Evolutionary conservation across 2,329 filamentous ascomycete genomes (phyloP), one percentile per base, ranked within the genome.

Genomic region (Malbranchea cinnamomea): DNA sequence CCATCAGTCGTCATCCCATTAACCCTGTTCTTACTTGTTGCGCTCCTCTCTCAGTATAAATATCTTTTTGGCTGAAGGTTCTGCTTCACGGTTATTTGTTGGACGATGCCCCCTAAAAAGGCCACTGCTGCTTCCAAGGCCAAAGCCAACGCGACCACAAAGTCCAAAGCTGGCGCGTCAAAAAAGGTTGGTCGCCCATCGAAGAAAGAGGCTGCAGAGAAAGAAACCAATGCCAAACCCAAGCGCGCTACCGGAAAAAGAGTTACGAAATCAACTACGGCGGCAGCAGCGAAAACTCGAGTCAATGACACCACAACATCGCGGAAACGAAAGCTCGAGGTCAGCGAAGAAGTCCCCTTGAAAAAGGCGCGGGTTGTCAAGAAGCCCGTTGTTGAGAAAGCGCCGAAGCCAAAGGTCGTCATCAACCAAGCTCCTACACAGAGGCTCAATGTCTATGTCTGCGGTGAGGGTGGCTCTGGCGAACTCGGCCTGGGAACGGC

Each of bases 401-500:
- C 32, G 11, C 21, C 32, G 9, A 39, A 38, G 28, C 37, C 39
- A 6, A 41, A 41, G 41, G 38, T 37, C 5, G 47, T 66, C 36
- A 71, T 80, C 56, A 84, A 83, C 51, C 50, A 67, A 14, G 61
- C 67, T 10, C 78, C 78, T 5, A 52, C 46, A 10, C 39, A 46
- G 21, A 46, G 45, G 16, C 65, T 89, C 35, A 73, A 85, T 45
- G 62, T 89, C 35, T 87, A 75, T 46, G 78, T 85, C 30, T 87
- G 82, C 44, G 82, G 82, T 30, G 78, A 83, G 51, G 81, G 80
- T 21, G 69, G 69, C 37, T 74, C 73, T n/a, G 81, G 81, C 41
- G 82, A 91, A 58, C 74, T 91, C 25, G 82, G 81, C 21, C 68
- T 91, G 11, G 82, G 82, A 21, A 55, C 65, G 2, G 71, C 66